Evolutionary conservation across 1,284 basidiomycete species (phyloP), one percentile per base, ranked within the genome.

Genomic region (Apiotrichum sp.): DNA sequence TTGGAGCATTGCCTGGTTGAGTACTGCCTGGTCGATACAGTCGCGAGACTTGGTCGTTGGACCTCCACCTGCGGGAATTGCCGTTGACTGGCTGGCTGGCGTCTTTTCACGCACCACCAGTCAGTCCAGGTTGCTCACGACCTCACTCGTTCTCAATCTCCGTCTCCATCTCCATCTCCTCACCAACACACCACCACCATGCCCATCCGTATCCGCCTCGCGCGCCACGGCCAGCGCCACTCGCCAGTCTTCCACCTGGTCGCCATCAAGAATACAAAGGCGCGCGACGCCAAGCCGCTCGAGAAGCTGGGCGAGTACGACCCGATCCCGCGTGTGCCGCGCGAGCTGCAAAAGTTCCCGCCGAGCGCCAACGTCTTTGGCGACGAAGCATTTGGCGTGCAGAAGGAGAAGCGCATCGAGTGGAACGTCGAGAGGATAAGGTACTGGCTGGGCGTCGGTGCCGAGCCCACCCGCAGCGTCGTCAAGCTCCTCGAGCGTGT

Each of bases 341-440:
- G 13, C 2, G 60, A 61, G 10, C 53, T 59, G 8, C 49, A 53
- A 31, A 43, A 50, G 22, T 58, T 70, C 6, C 69, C 69, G 8
- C 52, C 65, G 2, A 50, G 61, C 2, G 61, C 65, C 4, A 65
- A 75, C 77, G 59, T 80, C 78, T 69, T 72, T 47, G 66, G 65
- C 14, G 45, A 22, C 5, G 36, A 39, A 22, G 55, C 55, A 36
- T 55, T 56, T 38, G 29, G 54, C 34, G 52, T 56, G n/a, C 65
- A 54, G 45, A 66, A 71, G 64, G 78, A 80, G 67, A 96, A 93
- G 77, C 84, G 84, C 31, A 80, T 97, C 52, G 84, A 88, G 70
- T 96, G 91, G 92, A 90, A 91, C 75, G 85, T 87, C 44, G 84
- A 89, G 62, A 84, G 93, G 71, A 91, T 98, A 75, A 82, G 81